phyloP scores from a whole-genome alignment of 1,284 basidiomycete genomes.

The Cerrena zonata region DNA sequence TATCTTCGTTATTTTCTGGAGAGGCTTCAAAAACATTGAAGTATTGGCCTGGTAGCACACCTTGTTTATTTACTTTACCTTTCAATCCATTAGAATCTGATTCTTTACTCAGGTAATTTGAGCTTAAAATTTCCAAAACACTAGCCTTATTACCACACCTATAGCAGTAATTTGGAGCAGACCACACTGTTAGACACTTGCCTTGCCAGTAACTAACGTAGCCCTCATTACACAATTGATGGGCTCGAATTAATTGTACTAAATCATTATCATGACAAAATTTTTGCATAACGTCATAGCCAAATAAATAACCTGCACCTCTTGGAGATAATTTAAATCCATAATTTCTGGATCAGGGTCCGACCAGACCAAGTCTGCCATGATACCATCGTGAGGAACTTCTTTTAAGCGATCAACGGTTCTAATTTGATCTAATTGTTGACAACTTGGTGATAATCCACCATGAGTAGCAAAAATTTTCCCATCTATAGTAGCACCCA shows the following conservation, averaged over 20 bases:
- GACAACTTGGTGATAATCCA: slow-evolving; percentile 96
- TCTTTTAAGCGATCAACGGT: slow-evolving; percentile 99
- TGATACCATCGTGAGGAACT: slow-evolving; percentile 97
- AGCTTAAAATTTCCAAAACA: slow-evolving; percentile 99
- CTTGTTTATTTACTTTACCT: too few relatives aligned
- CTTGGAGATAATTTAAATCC: slow-evolving; percentile 99
- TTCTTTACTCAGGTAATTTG: too few relatives aligned
- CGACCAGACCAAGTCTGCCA: slow-evolving; percentile 99
- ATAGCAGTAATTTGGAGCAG: slow-evolving; percentile 98
- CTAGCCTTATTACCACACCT: slow-evolving; percentile 98
- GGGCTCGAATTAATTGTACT: slow-evolving; percentile 90
- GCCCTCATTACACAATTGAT: slow-evolving; percentile 98
- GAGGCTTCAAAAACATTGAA: too few relatives aligned
- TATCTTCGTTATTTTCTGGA: too few relatives aligned
- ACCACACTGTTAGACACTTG: slow-evolving; percentile 99
- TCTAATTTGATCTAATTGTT: too few relatives aligned
- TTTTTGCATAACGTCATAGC: slow-evolving; percentile 97
- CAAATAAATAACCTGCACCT: slow-evolving; percentile 98
- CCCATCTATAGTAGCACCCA: slow-evolving; percentile 96
- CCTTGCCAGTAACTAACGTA: slow-evolving; percentile 98
- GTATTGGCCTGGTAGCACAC: too few relatives aligned
- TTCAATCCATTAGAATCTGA: too few relatives aligned
- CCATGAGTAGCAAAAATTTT: slow-evolving; percentile 99
- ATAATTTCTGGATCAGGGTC: slow-evolving; percentile 98
- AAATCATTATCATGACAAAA: slow-evolving; percentile 99